Conservation (phyloP, 441 rosid genomes). For the Populus hybrid region DNA sequence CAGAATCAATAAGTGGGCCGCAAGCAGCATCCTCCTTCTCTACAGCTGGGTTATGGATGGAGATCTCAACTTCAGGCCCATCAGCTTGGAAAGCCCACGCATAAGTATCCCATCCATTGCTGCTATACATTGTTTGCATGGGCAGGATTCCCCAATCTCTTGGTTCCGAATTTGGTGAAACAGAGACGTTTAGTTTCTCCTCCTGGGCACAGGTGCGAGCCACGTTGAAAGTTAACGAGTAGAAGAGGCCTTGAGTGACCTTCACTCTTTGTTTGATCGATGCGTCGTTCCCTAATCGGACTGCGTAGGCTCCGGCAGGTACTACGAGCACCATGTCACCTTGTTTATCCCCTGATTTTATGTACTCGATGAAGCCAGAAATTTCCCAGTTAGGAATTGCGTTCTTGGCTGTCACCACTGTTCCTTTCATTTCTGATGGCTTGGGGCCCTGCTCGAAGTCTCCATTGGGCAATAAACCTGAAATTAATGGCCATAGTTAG, state of each 20-base stretch:
- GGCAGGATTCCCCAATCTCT: constrained; percentile 61
- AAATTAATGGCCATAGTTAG: not conserved
- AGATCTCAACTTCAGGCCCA: constrained; percentile 33
- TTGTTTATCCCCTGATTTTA: constrained; percentile 73
- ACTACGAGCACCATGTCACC: constrained; percentile 73
- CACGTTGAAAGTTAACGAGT: constrained; percentile 63
- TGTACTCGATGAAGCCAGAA: constrained; percentile 42
- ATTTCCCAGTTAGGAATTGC: constrained; percentile 61
- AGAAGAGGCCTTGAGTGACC: constrained; percentile 34
- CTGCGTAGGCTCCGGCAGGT: constrained; percentile 57
- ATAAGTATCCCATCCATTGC: constrained; percentile 73
- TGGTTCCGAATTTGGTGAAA: constrained; percentile 34
- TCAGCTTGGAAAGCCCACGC: constrained; percentile 68
- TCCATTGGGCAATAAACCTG: constrained; percentile 78
- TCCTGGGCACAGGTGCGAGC: constrained; percentile 79
- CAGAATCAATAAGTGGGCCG: constrained; percentile 67
- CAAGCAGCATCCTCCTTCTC: constrained; percentile 64
- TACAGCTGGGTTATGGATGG: constrained; percentile 60
- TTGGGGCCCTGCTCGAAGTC: constrained; percentile 66
- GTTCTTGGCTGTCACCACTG: constrained; percentile 35
- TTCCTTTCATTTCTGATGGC: constrained; percentile 53
- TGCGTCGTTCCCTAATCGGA: constrained; percentile 69
- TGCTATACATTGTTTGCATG: constrained; percentile 74
- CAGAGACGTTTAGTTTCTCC: constrained; percentile 60
- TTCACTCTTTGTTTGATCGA: constrained; percentile 50